Evolutionary conservation across 2,329 filamentous ascomycete genomes (phyloP).

Genomic region (Coniochaeta hoffmannii): DNA sequence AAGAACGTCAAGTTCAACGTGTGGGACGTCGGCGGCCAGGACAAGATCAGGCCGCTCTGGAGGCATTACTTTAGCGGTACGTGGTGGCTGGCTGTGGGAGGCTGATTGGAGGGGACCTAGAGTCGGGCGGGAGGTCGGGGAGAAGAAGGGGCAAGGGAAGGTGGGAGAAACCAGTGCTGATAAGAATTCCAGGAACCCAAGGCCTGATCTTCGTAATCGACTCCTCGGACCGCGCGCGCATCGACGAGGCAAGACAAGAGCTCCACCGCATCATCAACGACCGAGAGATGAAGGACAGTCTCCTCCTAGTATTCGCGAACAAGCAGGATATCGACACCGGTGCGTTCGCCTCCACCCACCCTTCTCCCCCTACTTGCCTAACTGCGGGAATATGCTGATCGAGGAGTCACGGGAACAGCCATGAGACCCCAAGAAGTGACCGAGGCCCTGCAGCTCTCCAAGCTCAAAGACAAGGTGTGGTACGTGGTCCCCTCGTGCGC

Average conservation of each 20-base stretch:
- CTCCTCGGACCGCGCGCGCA: conserved; percentile 82
- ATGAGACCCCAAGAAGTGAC: conserved; percentile 76
- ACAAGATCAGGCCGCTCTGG: conserved; percentile 97
- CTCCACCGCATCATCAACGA: conserved; percentile 97
- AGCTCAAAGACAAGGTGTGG: conserved; percentile 78
- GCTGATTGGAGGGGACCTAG: too few relatives aligned
- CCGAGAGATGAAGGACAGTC: conserved; percentile 92
- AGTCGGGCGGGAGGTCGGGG: too few relatives aligned
- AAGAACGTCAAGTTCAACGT: conserved; percentile 99
- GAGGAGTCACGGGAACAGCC: conserved; percentile 42
- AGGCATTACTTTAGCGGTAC: conserved; percentile 88
- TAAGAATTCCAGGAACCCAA: conserved; percentile 74
- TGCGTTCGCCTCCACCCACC: conserved; percentile 29
- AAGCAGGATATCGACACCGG: conserved; percentile 92
- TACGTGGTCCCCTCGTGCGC: conserved; percentile 79
- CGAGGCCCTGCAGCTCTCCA: conserved; percentile 65
- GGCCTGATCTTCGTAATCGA: conserved; percentile 98
- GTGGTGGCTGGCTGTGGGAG: not conserved
- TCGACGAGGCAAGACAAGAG: conserved; percentile 89
- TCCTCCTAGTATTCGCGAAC: conserved; percentile 94
- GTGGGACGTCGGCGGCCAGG: conserved; percentile 97
- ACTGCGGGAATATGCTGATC: conserved; percentile 3
- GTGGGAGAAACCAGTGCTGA: too few relatives aligned
- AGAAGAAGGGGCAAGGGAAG: too few relatives aligned
- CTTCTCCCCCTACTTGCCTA: not conserved